phyloP scores from a whole-genome alignment of 1,139 yeast genomes.

The Meyerozyma elateridarum region DNA sequence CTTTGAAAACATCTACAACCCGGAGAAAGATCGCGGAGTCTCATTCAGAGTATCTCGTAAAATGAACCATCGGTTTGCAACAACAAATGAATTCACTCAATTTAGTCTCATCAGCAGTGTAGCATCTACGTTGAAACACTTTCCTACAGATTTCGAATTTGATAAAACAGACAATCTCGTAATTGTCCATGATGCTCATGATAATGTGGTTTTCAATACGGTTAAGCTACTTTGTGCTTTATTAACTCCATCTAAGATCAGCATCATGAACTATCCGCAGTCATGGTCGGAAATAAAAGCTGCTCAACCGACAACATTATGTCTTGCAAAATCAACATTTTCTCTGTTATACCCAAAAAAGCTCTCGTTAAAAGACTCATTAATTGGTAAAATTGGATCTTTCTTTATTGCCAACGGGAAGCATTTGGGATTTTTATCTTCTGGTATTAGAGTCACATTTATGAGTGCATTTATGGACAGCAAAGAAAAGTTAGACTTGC shows the following conservation, averaged over 20 bases:
- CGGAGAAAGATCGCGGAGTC: constrained; percentile 36
- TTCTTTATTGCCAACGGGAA: constrained; percentile 1
- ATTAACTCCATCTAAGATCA: constrained; percentile 17
- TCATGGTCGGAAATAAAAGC: constrained; percentile 12
- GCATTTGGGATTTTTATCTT: neutral
- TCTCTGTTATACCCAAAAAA: constrained; percentile 7
- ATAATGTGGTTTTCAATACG: constrained; percentile 22
- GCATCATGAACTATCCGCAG: constrained; percentile 4
- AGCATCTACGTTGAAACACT: constrained; percentile 56
- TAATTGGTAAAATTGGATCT: neutral
- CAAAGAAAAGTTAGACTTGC: constrained; percentile 17
- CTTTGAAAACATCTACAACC: constrained; percentile 27
- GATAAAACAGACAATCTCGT: constrained; percentile 37
- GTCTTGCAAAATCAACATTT: constrained; percentile 16
- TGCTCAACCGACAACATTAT: constrained; percentile 22
- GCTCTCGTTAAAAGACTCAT: neutral
- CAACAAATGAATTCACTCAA: constrained; percentile 46
- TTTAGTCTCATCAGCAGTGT: constrained; percentile 59
- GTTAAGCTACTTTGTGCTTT: constrained; percentile 27
- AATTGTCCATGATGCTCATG: constrained; percentile 24
- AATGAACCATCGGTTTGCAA: constrained; percentile 18
- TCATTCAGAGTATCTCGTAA: constrained; percentile 25
- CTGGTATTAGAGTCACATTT: constrained; percentile 37
- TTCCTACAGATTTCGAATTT: constrained; percentile 47
- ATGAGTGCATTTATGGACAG: constrained; percentile 22